Base-by-base conservation (phyloP, 2,329 filamentous ascomycete genomes). In the Nemania sp. region DNA sequence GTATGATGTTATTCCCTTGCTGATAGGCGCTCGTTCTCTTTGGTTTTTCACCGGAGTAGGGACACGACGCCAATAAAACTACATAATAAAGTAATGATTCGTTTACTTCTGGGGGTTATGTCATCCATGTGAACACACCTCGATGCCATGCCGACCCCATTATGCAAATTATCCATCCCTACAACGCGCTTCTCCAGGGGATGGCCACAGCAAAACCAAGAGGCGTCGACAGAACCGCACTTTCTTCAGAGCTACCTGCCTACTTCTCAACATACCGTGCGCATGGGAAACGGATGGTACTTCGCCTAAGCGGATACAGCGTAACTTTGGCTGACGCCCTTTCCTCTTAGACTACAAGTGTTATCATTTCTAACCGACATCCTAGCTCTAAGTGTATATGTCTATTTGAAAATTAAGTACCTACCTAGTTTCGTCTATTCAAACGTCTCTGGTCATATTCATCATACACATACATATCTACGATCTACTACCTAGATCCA, bases 81-180 rank as follows among this genome's bases (percentile, higher is more conserved):
- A 56, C 25, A 20, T 32, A 62, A 59, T 55, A 62, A 58, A 61
- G 35, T 61, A 61, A 57, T 57, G 20, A 47, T 57, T 54, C 42
- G 1, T 34, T 54, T 25, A 46, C 13, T 11, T 9, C 18, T 25
- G 21, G 42, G 12, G 21, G n/a, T 40, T 2, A 12, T 39, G 21
- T n/a, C n/a, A 21, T 49, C n/a, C 20, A 40, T 12, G 17, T 48
- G 42, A 29, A 53, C 29, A 10, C 21, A 17, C 18, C 20, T 17
- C 3, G 25, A 29, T 29, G 7, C 7, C 7, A 29, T 29, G n/a
- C n/a, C n/a, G n/a, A n/a, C 25, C 25, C 25, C 25, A 29, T 29
- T 29, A 29, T 29, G 25, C 7, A 7, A 29, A 29, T 7, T 7
- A 29, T 29, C 25, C 7, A 29, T 29, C 4, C 7, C 25, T 29